Conservation (phyloP, 2,329 filamentous ascomycete genomes). For the Aspergillus spinulosporus region DNA sequence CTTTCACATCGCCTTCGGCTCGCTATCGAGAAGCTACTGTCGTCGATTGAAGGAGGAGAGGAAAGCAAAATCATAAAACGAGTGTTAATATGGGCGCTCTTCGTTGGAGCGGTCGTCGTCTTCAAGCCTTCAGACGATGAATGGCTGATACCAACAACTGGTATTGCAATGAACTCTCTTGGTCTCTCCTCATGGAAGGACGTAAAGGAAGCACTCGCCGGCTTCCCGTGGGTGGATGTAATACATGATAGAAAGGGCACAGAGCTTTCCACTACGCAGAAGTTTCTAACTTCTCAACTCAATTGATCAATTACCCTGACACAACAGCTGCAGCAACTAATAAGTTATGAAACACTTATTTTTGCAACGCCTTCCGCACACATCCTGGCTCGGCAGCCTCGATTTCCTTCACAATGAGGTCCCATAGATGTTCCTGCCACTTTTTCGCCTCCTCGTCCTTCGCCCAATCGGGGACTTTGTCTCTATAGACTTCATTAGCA, state of each 20-base stretch:
- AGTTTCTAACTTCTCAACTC: neutral
- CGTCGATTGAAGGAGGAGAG: neutral
- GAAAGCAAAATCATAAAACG: neutral
- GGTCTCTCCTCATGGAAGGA: conserved; percentile 1
- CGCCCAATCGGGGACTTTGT: conserved; percentile 3
- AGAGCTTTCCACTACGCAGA: conserved; percentile 3
- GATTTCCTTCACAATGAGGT: conserved; percentile 1
- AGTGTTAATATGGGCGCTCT: conserved; percentile 6
- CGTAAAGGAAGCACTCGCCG: neutral
- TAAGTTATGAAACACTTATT: neutral
- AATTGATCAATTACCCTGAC: neutral
- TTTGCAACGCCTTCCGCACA: conserved; percentile 1
- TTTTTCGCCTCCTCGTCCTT: conserved; percentile 7
- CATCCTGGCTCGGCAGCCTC: conserved; percentile 2
- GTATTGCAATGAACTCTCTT: neutral
- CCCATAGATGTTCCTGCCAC: conserved; percentile 6
- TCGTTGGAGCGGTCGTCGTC: neutral
- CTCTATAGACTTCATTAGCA: neutral
- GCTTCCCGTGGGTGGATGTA: conserved; percentile 7
- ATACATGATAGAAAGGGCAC: conserved; percentile 5
- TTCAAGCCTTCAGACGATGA: conserved; percentile 5
- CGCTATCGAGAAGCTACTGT: neutral
- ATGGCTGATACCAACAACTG: conserved; percentile 2
- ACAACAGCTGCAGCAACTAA: neutral
- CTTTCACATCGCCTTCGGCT: conserved; percentile 1